Conservation (phyloP, 108 stramenopile genomes). For the Seminavis robusta region DNA sequence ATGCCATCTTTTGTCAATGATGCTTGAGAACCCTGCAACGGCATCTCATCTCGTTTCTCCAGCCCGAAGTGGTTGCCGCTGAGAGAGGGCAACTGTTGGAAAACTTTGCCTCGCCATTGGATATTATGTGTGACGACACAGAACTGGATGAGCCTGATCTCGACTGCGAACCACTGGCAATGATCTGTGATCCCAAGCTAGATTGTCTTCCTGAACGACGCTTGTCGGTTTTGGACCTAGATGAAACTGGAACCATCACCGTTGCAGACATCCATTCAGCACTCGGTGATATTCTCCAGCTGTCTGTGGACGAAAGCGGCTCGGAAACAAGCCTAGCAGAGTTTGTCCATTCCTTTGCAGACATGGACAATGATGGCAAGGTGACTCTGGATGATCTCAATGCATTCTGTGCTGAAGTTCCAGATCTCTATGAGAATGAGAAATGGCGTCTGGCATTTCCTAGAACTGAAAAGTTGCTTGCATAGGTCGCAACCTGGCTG, state of each 20-base stretch:
- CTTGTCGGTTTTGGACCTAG: conserved; percentile 23
- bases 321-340: conserved; percentile 32
- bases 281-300: conserved; percentile 28
- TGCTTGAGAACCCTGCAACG: too few species aligned
- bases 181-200: not conserved
- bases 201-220: conserved; percentile 30
- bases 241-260: conserved; percentile 27
- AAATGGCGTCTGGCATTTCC: too few species aligned
- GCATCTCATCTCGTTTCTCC: too few species aligned
- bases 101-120: too few species aligned
- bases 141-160: conserved; percentile 11
- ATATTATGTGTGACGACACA: too few species aligned
- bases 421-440: conserved; percentile 13
- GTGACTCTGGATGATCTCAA: conserved; percentile 36
- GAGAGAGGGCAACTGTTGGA: too few species aligned
- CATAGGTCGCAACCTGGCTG: too few species aligned
- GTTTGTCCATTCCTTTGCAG: conserved; percentile 43
- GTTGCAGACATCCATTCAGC: conserved; percentile 44
- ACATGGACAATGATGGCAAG: conserved; percentile 26
- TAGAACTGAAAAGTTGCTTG: too few species aligned
- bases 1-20: too few species aligned
- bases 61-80: too few species aligned
- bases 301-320: conserved; percentile 30
- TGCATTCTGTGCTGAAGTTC: conserved; percentile 32
- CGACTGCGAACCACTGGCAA: conserved; percentile 12